A percentile compares a stretch with the other conserved stretches of the same genome.
Conservation (phyloP, 75 land plant genomes). For the Pinus albicaulis region DNA sequence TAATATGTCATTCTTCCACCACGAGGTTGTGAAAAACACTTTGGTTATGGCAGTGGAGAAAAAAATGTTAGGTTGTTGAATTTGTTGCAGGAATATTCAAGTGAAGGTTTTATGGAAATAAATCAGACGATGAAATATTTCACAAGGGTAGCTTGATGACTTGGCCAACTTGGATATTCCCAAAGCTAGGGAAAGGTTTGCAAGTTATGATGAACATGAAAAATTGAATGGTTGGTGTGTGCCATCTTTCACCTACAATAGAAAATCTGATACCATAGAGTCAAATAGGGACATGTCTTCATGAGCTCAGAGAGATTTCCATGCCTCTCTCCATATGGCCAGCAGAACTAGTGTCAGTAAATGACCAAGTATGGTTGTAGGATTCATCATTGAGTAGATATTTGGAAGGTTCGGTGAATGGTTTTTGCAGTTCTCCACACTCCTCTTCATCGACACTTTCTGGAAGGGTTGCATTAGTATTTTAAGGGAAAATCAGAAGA, state of each 20-base stretch:
- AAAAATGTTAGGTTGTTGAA: conserved; percentile 50
- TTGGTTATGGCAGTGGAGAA: conserved; percentile 95
- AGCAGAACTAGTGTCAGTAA: too few relatives aligned
- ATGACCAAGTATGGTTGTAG: too few relatives aligned
- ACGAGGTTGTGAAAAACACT: conserved; percentile 42
- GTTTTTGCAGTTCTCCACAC: too few relatives aligned
- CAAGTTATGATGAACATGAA: conserved; percentile 57
- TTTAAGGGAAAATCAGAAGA: too few relatives aligned
- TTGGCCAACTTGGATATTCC: conserved; percentile 89
- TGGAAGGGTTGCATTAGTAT: too few relatives aligned
- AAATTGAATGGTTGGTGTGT: conserved; percentile 70
- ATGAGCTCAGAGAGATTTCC: too few relatives aligned
- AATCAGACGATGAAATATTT: conserved; percentile 92
- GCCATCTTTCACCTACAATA: conserved; percentile 22
- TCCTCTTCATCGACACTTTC: too few relatives aligned
- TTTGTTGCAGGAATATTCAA: conserved; percentile 36
- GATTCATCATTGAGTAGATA: too few relatives aligned
- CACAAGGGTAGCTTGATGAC: conserved; percentile 75
- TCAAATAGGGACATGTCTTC: too few relatives aligned
- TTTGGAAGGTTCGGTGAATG: too few relatives aligned
- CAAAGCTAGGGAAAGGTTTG: conserved; percentile 69
- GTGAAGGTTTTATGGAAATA: conserved; percentile 83
- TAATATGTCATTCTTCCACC: conserved; percentile 93
- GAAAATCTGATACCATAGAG: too few relatives aligned
- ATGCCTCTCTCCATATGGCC: too few relatives aligned